Percentiles rank a stretch among this genome's conserved stretches.
Evolutionary conservation across 2,329 filamentous ascomycete genomes (phyloP).

Genomic region (Penicillium digitatum): DNA sequence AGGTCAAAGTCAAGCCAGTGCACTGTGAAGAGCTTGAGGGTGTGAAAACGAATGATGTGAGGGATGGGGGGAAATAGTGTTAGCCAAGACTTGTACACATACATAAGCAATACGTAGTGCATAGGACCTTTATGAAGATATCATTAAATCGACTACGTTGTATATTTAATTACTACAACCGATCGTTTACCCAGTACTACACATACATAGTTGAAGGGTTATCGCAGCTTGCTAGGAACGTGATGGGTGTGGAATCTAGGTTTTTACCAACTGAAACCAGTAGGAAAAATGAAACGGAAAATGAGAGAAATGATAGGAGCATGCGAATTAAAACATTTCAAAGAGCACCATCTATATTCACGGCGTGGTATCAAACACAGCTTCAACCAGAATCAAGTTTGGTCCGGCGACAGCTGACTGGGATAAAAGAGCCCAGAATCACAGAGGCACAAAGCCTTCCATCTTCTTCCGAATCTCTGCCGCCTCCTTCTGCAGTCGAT

Average conservation of each 20-base stretch:
- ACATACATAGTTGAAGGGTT: neutral
- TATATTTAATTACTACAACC: neutral
- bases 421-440: neutral
- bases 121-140: neutral
- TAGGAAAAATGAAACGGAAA: neutral
- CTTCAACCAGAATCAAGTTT: neutral
- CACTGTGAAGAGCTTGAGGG: conserved; percentile 37
- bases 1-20: conserved; percentile 24
- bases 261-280: neutral
- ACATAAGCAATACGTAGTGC: neutral
- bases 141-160: neutral
- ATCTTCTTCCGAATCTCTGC: conserved; percentile 23
- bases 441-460: conserved; percentile 34
- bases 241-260: neutral
- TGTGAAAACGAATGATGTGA: conserved; percentile 37
- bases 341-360: neutral
- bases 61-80: conserved; percentile 6
- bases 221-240: neutral
- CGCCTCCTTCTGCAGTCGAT: conserved; percentile 33
- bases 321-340: neutral
- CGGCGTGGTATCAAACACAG: neutral
- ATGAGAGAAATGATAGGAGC: neutral
- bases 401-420: neutral
- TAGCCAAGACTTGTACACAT: neutral
- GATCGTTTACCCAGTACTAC: neutral